Evolutionary conservation across 192 early-diverging fungal species (phyloP).

Genomic region (Coemansia sp.): DNA sequence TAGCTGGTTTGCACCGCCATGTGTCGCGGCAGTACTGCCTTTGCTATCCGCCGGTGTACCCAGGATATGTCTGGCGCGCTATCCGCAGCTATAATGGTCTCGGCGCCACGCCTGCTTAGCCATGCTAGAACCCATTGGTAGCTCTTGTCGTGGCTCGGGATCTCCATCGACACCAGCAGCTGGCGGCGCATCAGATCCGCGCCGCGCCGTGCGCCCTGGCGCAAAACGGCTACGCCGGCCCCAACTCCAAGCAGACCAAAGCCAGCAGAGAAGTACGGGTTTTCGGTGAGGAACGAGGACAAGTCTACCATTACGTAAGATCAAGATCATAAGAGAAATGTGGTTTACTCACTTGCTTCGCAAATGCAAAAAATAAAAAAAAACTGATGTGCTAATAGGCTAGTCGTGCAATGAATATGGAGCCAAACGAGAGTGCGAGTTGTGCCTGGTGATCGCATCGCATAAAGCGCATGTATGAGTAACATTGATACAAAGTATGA

Average conservation of each 20-base stretch:
- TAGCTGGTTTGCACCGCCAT: constrained; percentile 85
- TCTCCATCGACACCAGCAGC: constrained; percentile 87
- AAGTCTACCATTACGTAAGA: constrained; percentile 55
- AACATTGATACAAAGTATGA: neutral
- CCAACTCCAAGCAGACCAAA: constrained; percentile 89
- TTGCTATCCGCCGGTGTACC: constrained; percentile 55
- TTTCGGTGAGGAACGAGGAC: constrained; percentile 53
- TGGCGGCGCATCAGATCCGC: constrained; percentile 69
- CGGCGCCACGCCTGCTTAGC: constrained; percentile 60
- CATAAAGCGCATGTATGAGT: neutral
- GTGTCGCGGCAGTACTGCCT: constrained; percentile 59
- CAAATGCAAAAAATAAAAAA: no score
- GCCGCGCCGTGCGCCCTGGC: constrained; percentile 67
- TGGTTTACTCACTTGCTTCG: neutral
- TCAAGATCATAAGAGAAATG: neutral
- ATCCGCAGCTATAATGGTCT: constrained; percentile 20
- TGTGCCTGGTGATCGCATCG: neutral
- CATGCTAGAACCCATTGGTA: constrained; percentile 94
- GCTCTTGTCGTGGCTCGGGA: constrained; percentile 88
- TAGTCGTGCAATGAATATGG: no score
- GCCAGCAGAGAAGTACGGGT: constrained; percentile 94
- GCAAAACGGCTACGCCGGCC: constrained; percentile 73
- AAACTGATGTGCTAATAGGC: no score
- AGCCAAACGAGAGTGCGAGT: no score
- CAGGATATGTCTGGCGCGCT: constrained; percentile 24